A percentile compares a stretch with the other conserved stretches of the same genome.
phyloP scores from a whole-genome alignment of 2,329 filamentous ascomycete genomes.

The Fusarium mexicanum region DNA sequence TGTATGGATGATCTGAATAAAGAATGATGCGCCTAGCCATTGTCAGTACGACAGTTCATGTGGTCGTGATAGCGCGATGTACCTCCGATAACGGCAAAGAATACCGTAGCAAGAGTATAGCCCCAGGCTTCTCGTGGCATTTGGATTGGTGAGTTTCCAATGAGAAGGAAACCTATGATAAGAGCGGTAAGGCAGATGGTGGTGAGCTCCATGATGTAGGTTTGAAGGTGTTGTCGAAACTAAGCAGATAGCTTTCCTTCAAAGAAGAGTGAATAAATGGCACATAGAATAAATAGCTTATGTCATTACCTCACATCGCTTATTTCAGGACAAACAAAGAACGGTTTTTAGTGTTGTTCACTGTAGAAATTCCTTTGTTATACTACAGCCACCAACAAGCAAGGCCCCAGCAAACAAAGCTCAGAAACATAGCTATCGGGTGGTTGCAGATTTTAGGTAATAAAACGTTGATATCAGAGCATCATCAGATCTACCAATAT shows the following conservation, averaged over 20 bases:
- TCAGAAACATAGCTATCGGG: no score
- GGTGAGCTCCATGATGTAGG: background rate
- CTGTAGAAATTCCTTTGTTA: background rate
- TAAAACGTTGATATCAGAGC: background rate
- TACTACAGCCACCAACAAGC: background rate
- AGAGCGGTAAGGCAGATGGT: background rate
- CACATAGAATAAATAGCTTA: background rate
- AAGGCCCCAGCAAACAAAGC: background rate
- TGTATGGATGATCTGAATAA: background rate
- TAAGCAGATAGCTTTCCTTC: background rate
- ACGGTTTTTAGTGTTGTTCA: background rate
- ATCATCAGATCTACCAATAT: background rate
- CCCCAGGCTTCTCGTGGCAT: background rate
- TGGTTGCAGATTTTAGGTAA: background rate
- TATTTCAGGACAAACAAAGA: background rate
- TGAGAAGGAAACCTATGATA: background rate
- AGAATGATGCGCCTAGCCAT: background rate
- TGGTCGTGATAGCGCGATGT: background rate
- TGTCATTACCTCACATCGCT: background rate
- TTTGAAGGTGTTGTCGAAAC: background rate
- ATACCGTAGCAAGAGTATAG: background rate
- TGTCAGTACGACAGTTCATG: background rate
- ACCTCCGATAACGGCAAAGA: background rate
- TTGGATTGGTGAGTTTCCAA: background rate
- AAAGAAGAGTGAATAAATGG: background rate